These are phyloP conservation scores for Cadophora sp. DNA, from an alignment of 2,329 filamentous ascomycete genomes.

Conservation along the genomic window DNA sequence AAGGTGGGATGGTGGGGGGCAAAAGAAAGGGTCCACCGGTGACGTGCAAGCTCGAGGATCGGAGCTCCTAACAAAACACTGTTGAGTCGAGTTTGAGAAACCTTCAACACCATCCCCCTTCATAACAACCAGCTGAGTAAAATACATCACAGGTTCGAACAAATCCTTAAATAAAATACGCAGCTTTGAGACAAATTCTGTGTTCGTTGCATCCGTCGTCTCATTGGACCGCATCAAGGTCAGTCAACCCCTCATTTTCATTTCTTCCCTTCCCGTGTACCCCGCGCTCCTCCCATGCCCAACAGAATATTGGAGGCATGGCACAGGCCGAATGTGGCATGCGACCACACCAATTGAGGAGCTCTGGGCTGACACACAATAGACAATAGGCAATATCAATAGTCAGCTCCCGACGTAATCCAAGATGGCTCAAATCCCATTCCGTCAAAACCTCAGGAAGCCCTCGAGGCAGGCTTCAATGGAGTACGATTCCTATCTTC, in stretches of 20 bases:
- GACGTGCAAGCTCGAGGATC: conserved; percentile 25
- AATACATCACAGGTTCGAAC: neutral
- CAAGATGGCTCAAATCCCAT: conserved; percentile 38
- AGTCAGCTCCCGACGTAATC: conserved; percentile 21
- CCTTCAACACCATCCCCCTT: neutral
- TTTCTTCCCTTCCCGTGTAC: conserved; percentile 18
- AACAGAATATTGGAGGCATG: conserved; percentile 18
- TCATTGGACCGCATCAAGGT: conserved; percentile 16
- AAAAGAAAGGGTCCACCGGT: conserved; percentile 17
- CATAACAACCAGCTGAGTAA: neutral
- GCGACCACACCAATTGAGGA: conserved; percentile 26
- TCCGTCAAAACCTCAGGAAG: conserved; percentile 42
- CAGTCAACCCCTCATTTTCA: conserved; percentile 24
- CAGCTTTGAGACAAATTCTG: neutral
- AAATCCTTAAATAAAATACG: neutral
- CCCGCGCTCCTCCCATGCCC: conserved; percentile 23
- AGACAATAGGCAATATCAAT: conserved; percentile 12
- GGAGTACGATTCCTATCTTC: conserved; percentile 38
- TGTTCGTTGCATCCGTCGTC: neutral
- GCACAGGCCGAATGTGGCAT: conserved; percentile 13
- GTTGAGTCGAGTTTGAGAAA: neutral
- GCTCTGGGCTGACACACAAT: conserved; percentile 30
- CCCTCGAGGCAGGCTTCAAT: conserved; percentile 45
- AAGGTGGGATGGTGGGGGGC: conserved; percentile 24
- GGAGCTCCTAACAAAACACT: conserved; percentile 11